Base-by-base conservation (phyloP, 495 filamentous ascomycete species). In the Podospora conica region DNA sequence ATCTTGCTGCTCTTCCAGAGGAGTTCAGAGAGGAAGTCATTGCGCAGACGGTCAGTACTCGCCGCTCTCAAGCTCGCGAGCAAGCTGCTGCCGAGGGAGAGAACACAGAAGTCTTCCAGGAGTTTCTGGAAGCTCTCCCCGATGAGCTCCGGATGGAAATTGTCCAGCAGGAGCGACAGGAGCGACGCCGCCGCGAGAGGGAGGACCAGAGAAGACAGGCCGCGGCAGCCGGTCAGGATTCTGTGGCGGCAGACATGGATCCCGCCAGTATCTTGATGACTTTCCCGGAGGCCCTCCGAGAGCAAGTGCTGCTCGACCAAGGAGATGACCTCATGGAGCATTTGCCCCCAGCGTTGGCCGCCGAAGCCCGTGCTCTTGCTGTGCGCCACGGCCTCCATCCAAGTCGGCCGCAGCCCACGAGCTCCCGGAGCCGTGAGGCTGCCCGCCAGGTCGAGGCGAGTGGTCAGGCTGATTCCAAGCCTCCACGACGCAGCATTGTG, bases 1-100 rank as follows among this genome's bases (percentile, higher is more conserved):
- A 96, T 75, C 85, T 99, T 3, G 91, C 95, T 63, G 96, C 92
- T 48, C 81, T 99, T 20, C 95, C 95, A 0, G 95, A 99, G 65
- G 95, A 98, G 53, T 86, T 97, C 59, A 85, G 95, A 27, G 94
- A 98, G 75, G 95, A 99, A 73, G 95, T 97, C 27, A 89, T 99
- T 53, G 91, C 93, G 77, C 86, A 91, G 56, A 91, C 96, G 62
- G 81, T 96, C 67, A 88, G 89, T 55, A 86, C 94, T 61, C 87
- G 94, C 60, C 88, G 95, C 69, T 88, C 89, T 8, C 85, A 92
- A 75, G 90, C 91, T 66, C 85, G 86, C 18, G 89, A 91, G 65
- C 82, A 83, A 29, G 83, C 82, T n/a, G 76, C 73, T n/a, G 72
- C 62, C 12, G 85, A 89, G 54, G 93, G 92, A 31, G 90, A 96